Evolutionary conservation across 2,329 filamentous ascomycete species (phyloP).

Genomic region (Aspergillus flavus): DNA sequence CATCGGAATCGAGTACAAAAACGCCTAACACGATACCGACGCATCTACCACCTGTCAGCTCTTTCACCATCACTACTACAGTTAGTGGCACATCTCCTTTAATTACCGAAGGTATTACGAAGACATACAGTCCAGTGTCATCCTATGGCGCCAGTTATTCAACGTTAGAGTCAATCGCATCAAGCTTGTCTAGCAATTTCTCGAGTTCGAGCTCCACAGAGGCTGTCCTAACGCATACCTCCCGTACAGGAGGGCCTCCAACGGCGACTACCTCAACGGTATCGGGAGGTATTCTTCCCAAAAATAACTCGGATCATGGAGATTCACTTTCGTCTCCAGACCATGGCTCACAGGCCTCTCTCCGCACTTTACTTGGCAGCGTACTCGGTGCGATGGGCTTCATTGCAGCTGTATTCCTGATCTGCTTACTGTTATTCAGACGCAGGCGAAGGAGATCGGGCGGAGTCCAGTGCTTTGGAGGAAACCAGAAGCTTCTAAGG

Average conservation of each 20-base stretch:
- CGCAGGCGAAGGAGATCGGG: conserved; percentile 21
- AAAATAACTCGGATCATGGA: conserved; percentile 2
- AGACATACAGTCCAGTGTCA: conserved; percentile 1
- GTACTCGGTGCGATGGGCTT: conserved; percentile 30
- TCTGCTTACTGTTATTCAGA: conserved; percentile 27
- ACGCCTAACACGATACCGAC: neutral
- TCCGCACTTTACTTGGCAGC: conserved; percentile 32
- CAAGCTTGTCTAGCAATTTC: neutral
- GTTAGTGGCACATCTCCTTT: neutral
- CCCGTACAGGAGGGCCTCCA: neutral
- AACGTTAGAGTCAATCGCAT: neutral
- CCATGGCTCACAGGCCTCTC: conserved; percentile 5
- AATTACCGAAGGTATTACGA: neutral
- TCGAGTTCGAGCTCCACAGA: neutral
- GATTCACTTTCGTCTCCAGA: conserved; percentile 6
- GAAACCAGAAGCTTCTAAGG: conserved; percentile 23
- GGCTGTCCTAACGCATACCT: neutral
- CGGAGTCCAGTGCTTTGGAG: conserved; percentile 10
- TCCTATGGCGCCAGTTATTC: neutral
- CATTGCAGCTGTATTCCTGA: conserved; percentile 26
- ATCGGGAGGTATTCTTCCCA: conserved; percentile 5
- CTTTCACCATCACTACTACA: neutral
- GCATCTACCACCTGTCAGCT: neutral
- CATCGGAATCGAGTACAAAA: neutral
- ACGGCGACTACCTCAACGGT: conserved; percentile 3